These are phyloP conservation scores for Pachysandra terminalis DNA, from an alignment of 164 flowering plant species.

Conservation along the genomic window DNA sequence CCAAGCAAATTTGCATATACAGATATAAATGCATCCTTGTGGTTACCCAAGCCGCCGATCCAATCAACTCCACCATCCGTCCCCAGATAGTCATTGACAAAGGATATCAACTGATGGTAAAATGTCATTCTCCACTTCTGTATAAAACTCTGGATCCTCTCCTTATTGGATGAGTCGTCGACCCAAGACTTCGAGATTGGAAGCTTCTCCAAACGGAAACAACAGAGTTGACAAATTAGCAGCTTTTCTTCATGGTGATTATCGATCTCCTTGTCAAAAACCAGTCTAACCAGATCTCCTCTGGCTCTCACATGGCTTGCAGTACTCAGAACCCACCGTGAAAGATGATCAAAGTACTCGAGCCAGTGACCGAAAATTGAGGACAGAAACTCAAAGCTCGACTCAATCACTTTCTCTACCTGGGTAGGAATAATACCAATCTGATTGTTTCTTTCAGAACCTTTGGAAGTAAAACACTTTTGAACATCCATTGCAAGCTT, in stretches of 20 bases:
- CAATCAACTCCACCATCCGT: slow-evolving; percentile 42
- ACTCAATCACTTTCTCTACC: slow-evolving; percentile 81
- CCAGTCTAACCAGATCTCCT: slow-evolving; percentile 81
- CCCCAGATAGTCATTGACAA: slow-evolving; percentile 31
- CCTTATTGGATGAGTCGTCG: too few relatives aligned
- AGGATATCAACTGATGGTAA: slow-evolving; percentile 44
- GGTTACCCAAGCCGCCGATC: slow-evolving; percentile 93
- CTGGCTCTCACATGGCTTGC: slow-evolving; percentile 34
- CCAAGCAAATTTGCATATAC: slow-evolving; percentile 78
- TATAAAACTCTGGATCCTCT: slow-evolving; percentile 25
- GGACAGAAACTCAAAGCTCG: slow-evolving; percentile 69
- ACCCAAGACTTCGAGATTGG: too few relatives aligned
- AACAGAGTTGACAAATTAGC: too few relatives aligned
- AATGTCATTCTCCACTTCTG: slow-evolving; percentile 59
- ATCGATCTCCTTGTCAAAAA: slow-evolving; percentile 97
- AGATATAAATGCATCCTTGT: slow-evolving; percentile 83
- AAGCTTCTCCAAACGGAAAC: too few relatives aligned
- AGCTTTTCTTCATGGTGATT: slow-evolving; percentile 97
- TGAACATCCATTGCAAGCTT: slow-evolving; percentile 64
- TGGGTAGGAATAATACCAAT: slow-evolving; percentile 52
- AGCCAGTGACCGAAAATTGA: slow-evolving; percentile 78
- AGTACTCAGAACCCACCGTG: slow-evolving; percentile 43
- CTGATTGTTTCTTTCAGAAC: slow-evolving; percentile 16
- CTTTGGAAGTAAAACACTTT: slow-evolving; percentile 35
- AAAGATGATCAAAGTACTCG: slow-evolving; percentile 56